These are phyloP conservation scores for Chrysanthemum makinoi DNA, from an alignment of 129 eudicot genomes.

Conservation along the genomic window DNA sequence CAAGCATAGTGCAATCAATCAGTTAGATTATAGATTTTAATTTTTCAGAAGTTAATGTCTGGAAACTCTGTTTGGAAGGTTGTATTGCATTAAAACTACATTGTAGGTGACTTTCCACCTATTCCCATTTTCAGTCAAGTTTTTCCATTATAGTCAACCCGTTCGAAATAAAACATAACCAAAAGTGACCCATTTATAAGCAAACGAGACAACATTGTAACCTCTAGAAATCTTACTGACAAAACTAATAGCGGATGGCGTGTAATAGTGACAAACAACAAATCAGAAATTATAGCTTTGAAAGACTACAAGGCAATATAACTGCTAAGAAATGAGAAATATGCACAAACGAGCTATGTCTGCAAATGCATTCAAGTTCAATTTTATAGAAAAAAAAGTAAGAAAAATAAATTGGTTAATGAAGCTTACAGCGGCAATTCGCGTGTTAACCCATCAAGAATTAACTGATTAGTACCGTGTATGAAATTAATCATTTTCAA, in stretches of 20 bases:
- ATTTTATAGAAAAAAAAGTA: background rate
- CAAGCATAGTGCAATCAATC: background rate
- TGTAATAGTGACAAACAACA: background rate
- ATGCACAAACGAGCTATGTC: background rate
- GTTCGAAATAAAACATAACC: no score
- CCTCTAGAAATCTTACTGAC: background rate
- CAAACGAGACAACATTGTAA: background rate
- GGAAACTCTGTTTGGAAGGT: background rate
- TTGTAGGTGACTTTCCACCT: no score
- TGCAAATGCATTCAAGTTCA: background rate
- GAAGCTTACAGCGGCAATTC: conserved; percentile 79
- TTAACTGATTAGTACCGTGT: conserved; percentile 60
- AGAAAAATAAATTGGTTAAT: background rate
- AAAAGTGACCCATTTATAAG: no score
- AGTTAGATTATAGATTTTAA: no score
- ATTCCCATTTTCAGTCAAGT: no score
- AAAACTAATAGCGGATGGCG: background rate
- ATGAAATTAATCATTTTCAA: conserved; percentile 72
- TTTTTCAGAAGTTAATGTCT: background rate
- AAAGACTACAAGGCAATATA: background rate
- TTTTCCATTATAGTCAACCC: no score
- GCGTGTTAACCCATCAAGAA: conserved; percentile 77
- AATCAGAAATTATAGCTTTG: background rate
- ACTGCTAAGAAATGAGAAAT: background rate
- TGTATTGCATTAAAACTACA: no score